Evolutionary conservation across 2,329 filamentous ascomycete species (phyloP).

Genomic region (Colletotrichum scovillei): DNA sequence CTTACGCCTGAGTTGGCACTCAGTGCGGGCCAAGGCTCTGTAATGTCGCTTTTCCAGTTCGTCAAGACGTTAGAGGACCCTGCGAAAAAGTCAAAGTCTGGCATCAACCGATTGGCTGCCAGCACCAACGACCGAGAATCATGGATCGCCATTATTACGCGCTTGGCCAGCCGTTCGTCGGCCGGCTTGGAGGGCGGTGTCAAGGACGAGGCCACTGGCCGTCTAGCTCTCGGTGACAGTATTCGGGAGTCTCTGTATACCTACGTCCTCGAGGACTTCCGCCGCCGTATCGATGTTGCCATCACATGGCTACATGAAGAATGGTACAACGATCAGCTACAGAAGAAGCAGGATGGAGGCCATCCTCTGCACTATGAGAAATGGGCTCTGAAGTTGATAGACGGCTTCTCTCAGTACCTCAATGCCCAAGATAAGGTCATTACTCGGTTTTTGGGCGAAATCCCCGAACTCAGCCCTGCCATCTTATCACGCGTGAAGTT

Average conservation of each 20-base stretch:
- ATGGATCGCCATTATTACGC: constrained; percentile 89
- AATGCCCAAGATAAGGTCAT: constrained; percentile 90
- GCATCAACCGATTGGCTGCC: constrained; percentile 86
- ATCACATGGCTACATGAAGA: constrained; percentile 97
- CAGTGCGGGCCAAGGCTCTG: constrained; percentile 79
- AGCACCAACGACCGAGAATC: constrained; percentile 87
- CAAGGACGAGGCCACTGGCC: constrained; percentile 66
- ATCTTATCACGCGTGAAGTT: constrained; percentile 80
- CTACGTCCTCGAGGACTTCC: constrained; percentile 93
- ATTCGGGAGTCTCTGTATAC: constrained; percentile 85
- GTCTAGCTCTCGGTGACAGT: constrained; percentile 67
- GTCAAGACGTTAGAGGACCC: constrained; percentile 79
- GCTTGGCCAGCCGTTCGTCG: constrained; percentile 83
- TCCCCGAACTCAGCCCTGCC: constrained; percentile 79
- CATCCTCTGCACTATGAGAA: constrained; percentile 78
- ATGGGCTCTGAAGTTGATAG: constrained; percentile 84
- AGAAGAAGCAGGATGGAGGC: constrained; percentile 54
- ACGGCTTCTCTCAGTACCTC: constrained; percentile 91
- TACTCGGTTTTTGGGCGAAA: constrained; percentile 90
- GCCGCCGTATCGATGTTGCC: constrained; percentile 87
- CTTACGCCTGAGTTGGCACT: constrained; percentile 78
- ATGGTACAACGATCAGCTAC: constrained; percentile 88
- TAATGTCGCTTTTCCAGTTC: constrained; percentile 82
- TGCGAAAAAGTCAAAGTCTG: constrained; percentile 72
- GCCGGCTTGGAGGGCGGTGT: constrained; percentile 74